phyloP scores from a whole-genome alignment of 352 stramenopile species.

The Halophytophthora polymorphica region DNA sequence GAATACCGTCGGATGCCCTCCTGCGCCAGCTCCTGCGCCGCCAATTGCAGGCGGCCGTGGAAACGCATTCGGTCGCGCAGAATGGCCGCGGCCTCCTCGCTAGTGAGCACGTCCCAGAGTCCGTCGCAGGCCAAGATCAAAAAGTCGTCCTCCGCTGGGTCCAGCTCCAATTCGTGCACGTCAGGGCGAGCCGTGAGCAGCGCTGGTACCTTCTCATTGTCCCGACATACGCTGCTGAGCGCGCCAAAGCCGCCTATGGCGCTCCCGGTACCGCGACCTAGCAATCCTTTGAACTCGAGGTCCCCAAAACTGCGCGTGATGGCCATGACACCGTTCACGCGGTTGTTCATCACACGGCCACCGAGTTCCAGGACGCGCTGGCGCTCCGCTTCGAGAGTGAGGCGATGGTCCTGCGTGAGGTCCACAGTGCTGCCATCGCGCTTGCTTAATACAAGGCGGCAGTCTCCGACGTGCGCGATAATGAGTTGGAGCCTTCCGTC shows the following conservation, averaged over 20 bases:
- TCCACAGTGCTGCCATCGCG: constrained; percentile 35
- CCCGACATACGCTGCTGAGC: constrained; percentile 16
- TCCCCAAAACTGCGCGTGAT: constrained; percentile 85
- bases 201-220: constrained; percentile 51
- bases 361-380: constrained; percentile 52
- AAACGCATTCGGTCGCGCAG: constrained; percentile 45
- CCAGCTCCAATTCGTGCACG: constrained; percentile 33
- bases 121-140: constrained; percentile 80
- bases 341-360: constrained; percentile 74
- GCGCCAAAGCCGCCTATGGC: constrained; percentile 6
- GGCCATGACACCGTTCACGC: constrained; percentile 82
- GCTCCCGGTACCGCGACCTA: constrained; percentile 13
- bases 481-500: constrained; percentile 24
- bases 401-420: constrained; percentile 70
- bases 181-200: constrained; percentile 58
- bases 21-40: constrained; percentile 67
- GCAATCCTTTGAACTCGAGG: constrained; percentile 74
- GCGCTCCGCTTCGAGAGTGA: constrained; percentile 43
- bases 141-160: constrained; percentile 49
- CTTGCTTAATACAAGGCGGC: constrained; percentile 52
- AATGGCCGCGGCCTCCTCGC: constrained; percentile 54
- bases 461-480: constrained; percentile 76
- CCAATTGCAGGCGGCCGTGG: constrained; percentile 55
- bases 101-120: constrained; percentile 81
- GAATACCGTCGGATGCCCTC: constrained; percentile 70